Evolutionary conservation across 352 stramenopile species (phyloP).

Genomic region (Blastocystis sp.): DNA sequence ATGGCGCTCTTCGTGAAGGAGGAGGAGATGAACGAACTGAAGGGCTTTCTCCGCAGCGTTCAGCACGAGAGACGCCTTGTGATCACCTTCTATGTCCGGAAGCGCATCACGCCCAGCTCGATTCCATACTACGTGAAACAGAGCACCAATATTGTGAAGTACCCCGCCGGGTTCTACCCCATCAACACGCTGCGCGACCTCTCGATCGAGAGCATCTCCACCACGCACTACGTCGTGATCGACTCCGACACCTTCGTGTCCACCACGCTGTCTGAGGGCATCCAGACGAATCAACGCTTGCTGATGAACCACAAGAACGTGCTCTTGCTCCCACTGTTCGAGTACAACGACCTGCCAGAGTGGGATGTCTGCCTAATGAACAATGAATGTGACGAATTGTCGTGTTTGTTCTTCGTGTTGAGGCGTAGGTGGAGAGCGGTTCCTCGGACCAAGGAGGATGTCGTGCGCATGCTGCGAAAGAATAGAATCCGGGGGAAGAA

Average conservation of each 20-base stretch:
- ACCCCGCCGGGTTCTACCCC: not conserved
- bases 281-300: not conserved
- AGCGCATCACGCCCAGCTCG: not conserved
- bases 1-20: conserved; percentile 7
- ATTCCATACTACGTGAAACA: not conserved
- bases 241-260: conserved; percentile 15
- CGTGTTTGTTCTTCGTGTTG: not conserved
- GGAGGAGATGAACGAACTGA: not conserved
- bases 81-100: not conserved
- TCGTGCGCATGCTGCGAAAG: not conserved
- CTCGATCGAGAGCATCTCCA: not conserved
- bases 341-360: not conserved
- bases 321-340: not conserved
- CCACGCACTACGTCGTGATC: conserved; percentile 15
- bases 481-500: not conserved
- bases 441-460: not conserved
- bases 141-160: not conserved
- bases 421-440: not conserved
- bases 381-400: not conserved
- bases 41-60: not conserved
- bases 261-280: not conserved
- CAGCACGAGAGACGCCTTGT: not conserved
- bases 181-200: conserved; percentile 25
- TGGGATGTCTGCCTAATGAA: not conserved
- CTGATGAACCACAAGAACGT: not conserved